Conservation (phyloP, 495 filamentous ascomycete species). For the Penicillium subrubescens region DNA sequence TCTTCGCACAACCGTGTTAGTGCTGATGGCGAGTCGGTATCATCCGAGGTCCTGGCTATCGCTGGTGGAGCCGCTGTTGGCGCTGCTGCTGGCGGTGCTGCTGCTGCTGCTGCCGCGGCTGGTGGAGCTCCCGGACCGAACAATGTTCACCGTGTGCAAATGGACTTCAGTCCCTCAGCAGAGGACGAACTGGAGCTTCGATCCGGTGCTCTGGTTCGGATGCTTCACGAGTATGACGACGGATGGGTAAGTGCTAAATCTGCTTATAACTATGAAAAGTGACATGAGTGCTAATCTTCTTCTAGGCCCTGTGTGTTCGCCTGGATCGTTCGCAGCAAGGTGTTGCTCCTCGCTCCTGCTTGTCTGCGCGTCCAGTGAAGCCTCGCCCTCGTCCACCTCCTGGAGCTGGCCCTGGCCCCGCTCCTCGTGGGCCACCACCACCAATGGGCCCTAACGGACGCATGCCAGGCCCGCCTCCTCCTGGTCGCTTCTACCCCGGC, state of each 20-base stretch:
- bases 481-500: slow-evolving; percentile 40
- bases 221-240: slow-evolving; percentile 97
- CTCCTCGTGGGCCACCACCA: slow-evolving; percentile 51
- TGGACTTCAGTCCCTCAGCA: slow-evolving; percentile 93
- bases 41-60: slow-evolving; percentile 39
- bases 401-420: slow-evolving; percentile 49
- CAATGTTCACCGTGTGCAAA: slow-evolving; percentile 85
- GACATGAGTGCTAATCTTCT: slow-evolving; percentile 38
- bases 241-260: slow-evolving; percentile 75
- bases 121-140: slow-evolving; percentile 49
- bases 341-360: slow-evolving; percentile 89
- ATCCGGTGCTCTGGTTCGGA: slow-evolving; percentile 78
- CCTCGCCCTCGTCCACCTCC: slow-evolving; percentile 67
- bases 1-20: slow-evolving; percentile 20
- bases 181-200: slow-evolving; percentile 84
- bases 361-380: slow-evolving; percentile 90
- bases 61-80: slow-evolving; percentile 26
- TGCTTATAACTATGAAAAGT: background rate
- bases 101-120: slow-evolving; percentile 44
- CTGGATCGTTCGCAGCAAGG: slow-evolving; percentile 90
- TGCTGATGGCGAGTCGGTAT: slow-evolving; percentile 34
- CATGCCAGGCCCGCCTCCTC: slow-evolving; percentile 22
- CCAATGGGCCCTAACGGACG: slow-evolving; percentile 55
- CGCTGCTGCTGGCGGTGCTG: slow-evolving; percentile 31
- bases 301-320: slow-evolving; percentile 82